phyloP scores from a whole-genome alignment of 2,329 filamentous ascomycete genomes.

The Sarocladium strictum region DNA sequence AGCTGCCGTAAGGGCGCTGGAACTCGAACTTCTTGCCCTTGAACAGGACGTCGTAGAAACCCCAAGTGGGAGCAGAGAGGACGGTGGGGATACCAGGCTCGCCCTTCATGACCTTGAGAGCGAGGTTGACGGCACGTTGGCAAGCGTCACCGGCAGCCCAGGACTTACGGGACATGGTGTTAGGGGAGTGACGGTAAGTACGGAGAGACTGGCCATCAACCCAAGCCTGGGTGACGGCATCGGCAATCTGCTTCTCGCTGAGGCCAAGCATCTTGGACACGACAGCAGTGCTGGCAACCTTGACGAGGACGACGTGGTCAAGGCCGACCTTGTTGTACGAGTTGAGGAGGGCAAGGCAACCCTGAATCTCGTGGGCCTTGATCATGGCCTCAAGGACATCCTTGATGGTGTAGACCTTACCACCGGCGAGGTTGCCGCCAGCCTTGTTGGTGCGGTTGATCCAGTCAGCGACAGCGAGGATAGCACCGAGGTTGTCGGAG shows the following conservation, averaged over 20 bases:
- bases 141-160: slow-evolving; percentile 99
- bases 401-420: slow-evolving; percentile 80
- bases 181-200: slow-evolving; percentile 94
- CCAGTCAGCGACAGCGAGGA: slow-evolving; percentile 96
- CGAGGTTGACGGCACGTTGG: slow-evolving; percentile 88
- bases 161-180: slow-evolving; percentile 99
- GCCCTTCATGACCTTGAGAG: slow-evolving; percentile 84
- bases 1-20: slow-evolving; percentile 93
- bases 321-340: slow-evolving; percentile 98
- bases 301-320: slow-evolving; percentile 96
- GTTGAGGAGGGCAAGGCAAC: slow-evolving; percentile 93
- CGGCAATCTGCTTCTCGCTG: slow-evolving; percentile 82
- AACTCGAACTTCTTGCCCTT: slow-evolving; percentile 94
- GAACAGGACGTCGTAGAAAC: slow-evolving; percentile 98
- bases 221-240: slow-evolving; percentile 95
- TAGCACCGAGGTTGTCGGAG: slow-evolving; percentile 95
- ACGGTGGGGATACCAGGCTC: slow-evolving; percentile 90
- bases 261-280: slow-evolving; percentile 94
- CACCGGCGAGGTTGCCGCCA: slow-evolving; percentile 73
- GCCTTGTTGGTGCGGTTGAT: slow-evolving; percentile 81
- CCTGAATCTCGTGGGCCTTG: slow-evolving; percentile 99
- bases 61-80: slow-evolving; percentile 87
- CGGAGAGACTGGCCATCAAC: slow-evolving; percentile 93
- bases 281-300: slow-evolving; percentile 91
- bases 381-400: slow-evolving; percentile 97